Evolutionary conservation across 164 flowering plant genomes (phyloP).

Genomic region (Annona cherimola): DNA sequence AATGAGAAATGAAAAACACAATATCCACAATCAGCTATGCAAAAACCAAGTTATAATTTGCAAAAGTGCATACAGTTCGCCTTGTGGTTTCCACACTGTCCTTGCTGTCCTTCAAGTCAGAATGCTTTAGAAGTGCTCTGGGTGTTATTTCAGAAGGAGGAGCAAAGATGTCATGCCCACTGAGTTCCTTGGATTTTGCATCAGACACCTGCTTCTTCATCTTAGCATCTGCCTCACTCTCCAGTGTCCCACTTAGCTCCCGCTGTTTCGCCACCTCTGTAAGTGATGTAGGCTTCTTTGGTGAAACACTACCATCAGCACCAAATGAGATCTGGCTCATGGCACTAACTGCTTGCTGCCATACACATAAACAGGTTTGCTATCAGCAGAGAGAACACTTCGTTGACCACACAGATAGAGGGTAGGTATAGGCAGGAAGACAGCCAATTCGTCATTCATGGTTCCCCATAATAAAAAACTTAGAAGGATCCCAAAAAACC

Average conservation of each 20-base stretch:
- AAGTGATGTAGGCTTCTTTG: constrained; percentile 67
- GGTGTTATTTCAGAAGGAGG: constrained; percentile 79
- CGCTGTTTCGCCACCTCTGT: constrained; percentile 95
- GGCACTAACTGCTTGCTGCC: constrained; percentile 75
- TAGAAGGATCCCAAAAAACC: neutral
- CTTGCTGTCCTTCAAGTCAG: constrained; percentile 51
- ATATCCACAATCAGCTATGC: neutral
- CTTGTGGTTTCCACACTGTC: constrained; percentile 59
- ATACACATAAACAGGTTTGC: neutral
- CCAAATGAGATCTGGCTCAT: constrained; percentile 92
- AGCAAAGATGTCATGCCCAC: constrained; percentile 88
- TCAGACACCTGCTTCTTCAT: constrained; percentile 60
- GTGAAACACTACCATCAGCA: constrained; percentile 63
- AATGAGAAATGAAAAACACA: neutral
- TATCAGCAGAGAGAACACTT: no score
- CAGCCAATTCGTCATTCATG: neutral
- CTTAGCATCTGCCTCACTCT: constrained; percentile 56
- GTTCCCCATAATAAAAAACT: neutral
- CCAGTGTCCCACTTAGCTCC: constrained; percentile 82
- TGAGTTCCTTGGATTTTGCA: constrained; percentile 85
- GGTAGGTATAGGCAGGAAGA: neutral
- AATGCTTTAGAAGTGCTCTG: constrained; percentile 44
- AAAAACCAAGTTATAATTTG: constrained; percentile 47
- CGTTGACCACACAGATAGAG: neutral
- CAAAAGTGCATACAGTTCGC: constrained; percentile 43